A percentile compares a stretch with the other conserved stretches of the same genome.
Evolutionary conservation across 1,284 basidiomycete genomes (phyloP).

Genomic region (Apiotrichum sp.): DNA sequence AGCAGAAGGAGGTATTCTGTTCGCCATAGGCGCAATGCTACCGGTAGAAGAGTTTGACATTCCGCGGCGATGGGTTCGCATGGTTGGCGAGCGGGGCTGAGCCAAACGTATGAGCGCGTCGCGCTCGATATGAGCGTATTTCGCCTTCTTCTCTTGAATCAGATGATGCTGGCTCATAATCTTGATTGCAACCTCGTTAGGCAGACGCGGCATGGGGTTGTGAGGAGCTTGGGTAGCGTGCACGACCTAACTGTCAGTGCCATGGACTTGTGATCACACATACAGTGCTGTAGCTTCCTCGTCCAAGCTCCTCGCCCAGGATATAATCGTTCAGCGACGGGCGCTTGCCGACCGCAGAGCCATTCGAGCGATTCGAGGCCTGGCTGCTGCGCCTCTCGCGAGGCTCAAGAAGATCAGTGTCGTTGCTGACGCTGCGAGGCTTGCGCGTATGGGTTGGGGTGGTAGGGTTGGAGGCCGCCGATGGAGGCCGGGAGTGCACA

Average conservation of each 20-base stretch:
- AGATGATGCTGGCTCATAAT: constrained; percentile 51
- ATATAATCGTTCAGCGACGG: constrained; percentile 37
- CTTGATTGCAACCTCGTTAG: constrained; percentile 47
- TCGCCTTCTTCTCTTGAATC: constrained; percentile 51
- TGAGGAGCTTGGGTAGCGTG: neutral
- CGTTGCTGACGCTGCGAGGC: constrained; percentile 8
- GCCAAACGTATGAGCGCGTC: constrained; percentile 50
- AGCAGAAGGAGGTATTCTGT: neutral
- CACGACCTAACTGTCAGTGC: neutral
- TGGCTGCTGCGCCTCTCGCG: constrained; percentile 38
- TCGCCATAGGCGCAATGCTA: constrained; percentile 5
- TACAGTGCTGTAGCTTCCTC: constrained; percentile 47
- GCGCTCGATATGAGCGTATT: constrained; percentile 53
- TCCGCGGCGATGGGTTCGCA: constrained; percentile 30
- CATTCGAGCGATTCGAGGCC: constrained; percentile 22
- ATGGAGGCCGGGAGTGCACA: neutral
- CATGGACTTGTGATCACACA: constrained; percentile 8
- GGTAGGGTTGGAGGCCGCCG: neutral
- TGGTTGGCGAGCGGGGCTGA: constrained; percentile 39
- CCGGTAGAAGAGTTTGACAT: constrained; percentile 30
- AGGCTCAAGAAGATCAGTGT: constrained; percentile 4
- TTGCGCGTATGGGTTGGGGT: neutral
- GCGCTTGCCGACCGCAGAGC: constrained; percentile 17
- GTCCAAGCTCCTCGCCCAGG: constrained; percentile 45
- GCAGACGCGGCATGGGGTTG: neutral